Conservation (phyloP, 352 stramenopile species). For the Phytophthora sansomeana region DNA sequence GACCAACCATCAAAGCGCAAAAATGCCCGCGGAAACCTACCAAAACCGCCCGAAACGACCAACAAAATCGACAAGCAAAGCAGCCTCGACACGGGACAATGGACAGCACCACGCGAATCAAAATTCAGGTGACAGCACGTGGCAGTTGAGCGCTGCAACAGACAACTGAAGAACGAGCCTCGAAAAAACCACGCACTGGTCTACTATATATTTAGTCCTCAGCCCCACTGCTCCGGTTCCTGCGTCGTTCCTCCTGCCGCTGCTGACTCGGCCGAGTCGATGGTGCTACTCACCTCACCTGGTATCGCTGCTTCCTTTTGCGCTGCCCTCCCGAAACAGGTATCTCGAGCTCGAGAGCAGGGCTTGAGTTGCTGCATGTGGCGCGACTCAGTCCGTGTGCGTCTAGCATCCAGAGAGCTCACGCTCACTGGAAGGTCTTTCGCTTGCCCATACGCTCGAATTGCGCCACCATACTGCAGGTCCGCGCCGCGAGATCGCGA, state of each 20-base stretch:
- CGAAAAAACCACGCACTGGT: slow-evolving; percentile 39
- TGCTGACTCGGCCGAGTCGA: slow-evolving; percentile 18
- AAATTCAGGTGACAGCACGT: slow-evolving; percentile 17
- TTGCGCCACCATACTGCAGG: slow-evolving; percentile 88
- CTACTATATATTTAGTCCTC: slow-evolving; percentile 49
- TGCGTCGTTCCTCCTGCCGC: slow-evolving; percentile 29
- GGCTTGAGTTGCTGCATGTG: slow-evolving; percentile 21
- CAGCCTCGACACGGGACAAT: slow-evolving; percentile 9
- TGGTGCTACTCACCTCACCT: slow-evolving; percentile 22
- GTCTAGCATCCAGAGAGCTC: slow-evolving; percentile 24
- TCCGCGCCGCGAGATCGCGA: slow-evolving; percentile 94
- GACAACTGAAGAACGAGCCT: slow-evolving; percentile 21
- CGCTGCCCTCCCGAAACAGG: slow-evolving; percentile 1
- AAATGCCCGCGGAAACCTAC: slow-evolving; percentile 10
- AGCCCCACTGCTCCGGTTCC: slow-evolving; percentile 23
- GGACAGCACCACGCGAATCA: slow-evolving; percentile 1
- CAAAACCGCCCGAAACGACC: slow-evolving; percentile 28
- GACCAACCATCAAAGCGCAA: background rate
- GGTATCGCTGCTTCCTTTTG: slow-evolving; percentile 5
- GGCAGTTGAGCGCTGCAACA: slow-evolving; percentile 17
- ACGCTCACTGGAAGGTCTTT: slow-evolving; percentile 71
- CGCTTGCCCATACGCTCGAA: slow-evolving; percentile 88
- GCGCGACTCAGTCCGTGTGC: slow-evolving; percentile 24
- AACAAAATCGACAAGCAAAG: slow-evolving; percentile 19
- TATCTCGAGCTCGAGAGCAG: slow-evolving; percentile 4